phyloP scores from a whole-genome alignment of 192 early-diverging fungal genomes.

The Backusella liffmaniae region DNA sequence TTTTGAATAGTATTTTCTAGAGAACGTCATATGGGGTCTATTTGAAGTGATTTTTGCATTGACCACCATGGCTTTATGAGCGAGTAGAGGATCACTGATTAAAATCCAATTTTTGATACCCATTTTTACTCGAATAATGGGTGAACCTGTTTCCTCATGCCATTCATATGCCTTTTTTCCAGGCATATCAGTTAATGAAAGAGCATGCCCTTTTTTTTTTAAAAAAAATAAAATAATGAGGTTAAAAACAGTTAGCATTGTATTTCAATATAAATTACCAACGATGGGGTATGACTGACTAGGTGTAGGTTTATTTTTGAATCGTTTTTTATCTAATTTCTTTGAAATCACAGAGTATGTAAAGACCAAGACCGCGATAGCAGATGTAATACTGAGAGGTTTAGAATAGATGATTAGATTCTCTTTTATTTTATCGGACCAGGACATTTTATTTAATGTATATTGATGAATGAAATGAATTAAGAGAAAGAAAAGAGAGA shows the following conservation, averaged over 20 bases:
- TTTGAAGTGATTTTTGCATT: neutral
- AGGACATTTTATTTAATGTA: neutral
- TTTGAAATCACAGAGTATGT: neutral
- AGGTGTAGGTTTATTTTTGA: neutral
- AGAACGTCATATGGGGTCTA: neutral
- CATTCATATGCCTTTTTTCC: neutral
- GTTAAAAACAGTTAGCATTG: too few relatives aligned
- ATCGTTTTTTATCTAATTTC: neutral
- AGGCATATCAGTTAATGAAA: neutral
- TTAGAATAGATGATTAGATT: neutral
- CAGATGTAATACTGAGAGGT: neutral
- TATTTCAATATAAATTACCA: neutral
- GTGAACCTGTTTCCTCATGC: constrained; percentile 1
- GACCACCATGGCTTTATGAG: constrained; percentile 6
- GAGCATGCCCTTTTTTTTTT: neutral
- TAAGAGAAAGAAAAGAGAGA: neutral
- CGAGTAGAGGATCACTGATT: neutral
- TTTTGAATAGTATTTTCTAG: neutral
- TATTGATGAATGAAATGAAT: neutral
- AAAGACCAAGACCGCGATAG: neutral
- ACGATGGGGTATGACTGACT: neutral
- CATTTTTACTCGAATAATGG: constrained; percentile 1
- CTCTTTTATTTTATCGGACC: neutral
- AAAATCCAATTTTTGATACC: constrained; percentile 8
- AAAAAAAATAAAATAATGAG: neutral